phyloP scores from a whole-genome alignment of 495 filamentous ascomycete genomes.

The Talaromyces thailandensis region DNA sequence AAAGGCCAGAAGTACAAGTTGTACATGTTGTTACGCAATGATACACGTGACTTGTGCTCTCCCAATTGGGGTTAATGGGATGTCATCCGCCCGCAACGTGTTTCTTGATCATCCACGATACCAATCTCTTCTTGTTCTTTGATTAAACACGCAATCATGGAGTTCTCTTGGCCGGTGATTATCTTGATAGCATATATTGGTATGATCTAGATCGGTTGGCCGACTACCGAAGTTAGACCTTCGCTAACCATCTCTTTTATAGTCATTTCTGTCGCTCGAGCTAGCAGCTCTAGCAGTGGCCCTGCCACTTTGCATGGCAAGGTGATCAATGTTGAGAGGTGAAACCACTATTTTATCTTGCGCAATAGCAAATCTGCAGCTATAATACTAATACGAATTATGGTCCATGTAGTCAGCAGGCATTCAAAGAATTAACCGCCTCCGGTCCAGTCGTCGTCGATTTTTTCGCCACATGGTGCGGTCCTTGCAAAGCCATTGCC shows the following conservation, averaged over 20 bases:
- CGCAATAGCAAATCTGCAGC: not conserved
- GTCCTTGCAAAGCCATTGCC: constrained; percentile 59
- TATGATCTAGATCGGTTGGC: not conserved
- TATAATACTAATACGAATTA: not conserved
- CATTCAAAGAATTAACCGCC: constrained; percentile 38
- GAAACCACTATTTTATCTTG: not conserved
- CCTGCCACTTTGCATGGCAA: not conserved
- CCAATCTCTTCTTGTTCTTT: not conserved
- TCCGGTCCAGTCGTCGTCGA: constrained; percentile 28
- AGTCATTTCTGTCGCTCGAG: not conserved
- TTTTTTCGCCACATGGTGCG: constrained; percentile 56
- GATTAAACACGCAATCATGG: not conserved
- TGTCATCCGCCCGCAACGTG: not conserved
- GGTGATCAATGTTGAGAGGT: constrained; percentile 3
- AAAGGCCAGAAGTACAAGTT: not conserved
- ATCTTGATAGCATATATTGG: not conserved
- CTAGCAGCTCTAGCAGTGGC: not conserved
- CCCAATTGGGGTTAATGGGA: too few species aligned
- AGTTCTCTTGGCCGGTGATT: not conserved
- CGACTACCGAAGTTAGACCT: not conserved
- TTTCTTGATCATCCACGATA: not conserved
- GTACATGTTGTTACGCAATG: not conserved
- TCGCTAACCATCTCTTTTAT: not conserved
- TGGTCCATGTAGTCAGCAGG: not conserved
- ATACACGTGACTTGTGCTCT: not conserved